Percentiles rank a stretch among this genome's conserved stretches.
Evolutionary conservation across 441 rosid species (phyloP).

Genomic region (Gossypium laxum): DNA sequence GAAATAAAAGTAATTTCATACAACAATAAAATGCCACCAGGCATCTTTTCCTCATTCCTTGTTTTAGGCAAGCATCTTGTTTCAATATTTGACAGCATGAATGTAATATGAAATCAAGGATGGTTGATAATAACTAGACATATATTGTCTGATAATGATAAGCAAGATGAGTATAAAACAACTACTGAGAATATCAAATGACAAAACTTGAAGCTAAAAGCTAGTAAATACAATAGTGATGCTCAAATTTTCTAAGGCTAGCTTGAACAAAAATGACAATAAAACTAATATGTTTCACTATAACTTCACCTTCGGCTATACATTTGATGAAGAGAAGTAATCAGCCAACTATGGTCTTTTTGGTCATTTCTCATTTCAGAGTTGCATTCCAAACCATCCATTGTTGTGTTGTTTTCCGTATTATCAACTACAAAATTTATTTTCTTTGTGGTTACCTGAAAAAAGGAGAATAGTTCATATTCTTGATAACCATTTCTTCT

Average conservation of each 20-base stretch:
- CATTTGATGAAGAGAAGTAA: conserved; percentile 85
- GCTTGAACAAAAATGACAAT: conserved; percentile 5
- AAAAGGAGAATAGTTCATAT: conserved; percentile 5
- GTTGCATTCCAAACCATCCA: conserved; percentile 36
- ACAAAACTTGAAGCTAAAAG: background rate
- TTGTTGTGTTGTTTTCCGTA: conserved; percentile 31
- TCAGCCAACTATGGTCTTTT: conserved; percentile 83
- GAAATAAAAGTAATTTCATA: background rate
- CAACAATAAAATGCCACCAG: background rate
- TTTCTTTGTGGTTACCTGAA: conserved; percentile 80
- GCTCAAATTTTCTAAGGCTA: conserved; percentile 5
- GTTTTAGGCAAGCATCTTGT: background rate
- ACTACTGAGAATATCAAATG: background rate
- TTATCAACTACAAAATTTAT: conserved; percentile 80
- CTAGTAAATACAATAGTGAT: background rate
- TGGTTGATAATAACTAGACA: background rate
- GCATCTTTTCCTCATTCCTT: background rate
- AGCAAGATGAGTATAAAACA: background rate
- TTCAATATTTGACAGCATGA: background rate
- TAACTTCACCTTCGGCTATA: conserved; percentile 77
- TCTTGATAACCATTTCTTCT: background rate
- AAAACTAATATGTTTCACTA: background rate
- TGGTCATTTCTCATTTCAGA: conserved; percentile 44
- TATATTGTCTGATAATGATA: background rate
- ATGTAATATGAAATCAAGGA: background rate